Evolutionary conservation across 2,329 filamentous ascomycete species (phyloP), one percentile per base, ranked within the genome.

Genomic region (Pseudohalonectria lignicola): DNA sequence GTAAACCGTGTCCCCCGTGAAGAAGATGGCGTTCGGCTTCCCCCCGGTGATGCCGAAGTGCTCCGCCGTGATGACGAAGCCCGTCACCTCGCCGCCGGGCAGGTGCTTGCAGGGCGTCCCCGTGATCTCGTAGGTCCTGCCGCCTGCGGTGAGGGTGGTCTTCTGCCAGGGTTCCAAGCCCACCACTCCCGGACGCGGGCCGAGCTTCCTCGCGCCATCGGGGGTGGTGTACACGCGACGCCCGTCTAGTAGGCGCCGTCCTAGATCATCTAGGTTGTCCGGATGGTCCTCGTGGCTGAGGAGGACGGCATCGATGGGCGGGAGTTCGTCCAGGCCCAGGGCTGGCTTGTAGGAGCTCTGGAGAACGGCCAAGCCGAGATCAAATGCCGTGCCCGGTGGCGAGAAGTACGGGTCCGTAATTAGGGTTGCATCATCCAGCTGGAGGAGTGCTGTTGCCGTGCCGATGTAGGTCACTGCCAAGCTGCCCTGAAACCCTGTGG

Each of bases 211-310:
- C 0, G 60, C 63, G 1, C 66, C 66, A 23, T 67, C 63, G 1
- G 53, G 39, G 1, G 66, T 69, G 0, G 66, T 69, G 21, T 69
- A 51, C 4, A 70, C 67, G 3, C 47, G 51, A 7, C 64, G 63
- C 4, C 62, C 66, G 34, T 69, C 55, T 5, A 71, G 57, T 0
- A 69, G 54, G 7, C 45, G 54, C 4, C 66, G 65, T 17, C 67
- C 66, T 0, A 61, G 44, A 2, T 59, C 53, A 25, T 71, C 67
- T 2, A 72, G 55, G 42, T 71, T 71, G 42, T 71, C 67, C 0
- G 54, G 52, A 40, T 71, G 67, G 47, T 71, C 63, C 47, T 71
- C 67, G 41, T 71, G 67, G 47, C 62, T 67, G 8, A 71, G 55
- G 1, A 70, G 55, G 4, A 71, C 52, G n/a, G 58, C 66, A 36